Conservation (phyloP, 2,329 filamentous ascomycete species). For the Hypoxylon sp. region DNA sequence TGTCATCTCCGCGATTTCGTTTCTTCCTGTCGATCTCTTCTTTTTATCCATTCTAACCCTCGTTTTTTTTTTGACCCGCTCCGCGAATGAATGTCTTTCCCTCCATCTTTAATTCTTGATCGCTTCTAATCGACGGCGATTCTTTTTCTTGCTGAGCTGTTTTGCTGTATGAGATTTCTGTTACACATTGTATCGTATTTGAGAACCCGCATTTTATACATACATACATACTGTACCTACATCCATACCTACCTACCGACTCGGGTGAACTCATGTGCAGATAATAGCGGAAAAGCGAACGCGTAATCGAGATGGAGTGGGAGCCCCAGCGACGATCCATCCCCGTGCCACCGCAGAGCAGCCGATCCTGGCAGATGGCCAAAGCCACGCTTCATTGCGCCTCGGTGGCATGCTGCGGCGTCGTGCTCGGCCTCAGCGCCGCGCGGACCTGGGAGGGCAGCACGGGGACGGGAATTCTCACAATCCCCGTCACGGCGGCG, state of each 20-base stretch:
- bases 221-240: too few species aligned
- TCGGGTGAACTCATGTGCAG: neutral
- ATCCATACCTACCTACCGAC: too few species aligned
- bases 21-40: conserved; percentile 20
- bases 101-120: too few species aligned
- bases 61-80: too few species aligned
- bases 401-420: conserved; percentile 22
- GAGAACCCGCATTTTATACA: neutral
- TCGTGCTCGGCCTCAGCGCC: conserved; percentile 26
- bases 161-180: conserved; percentile 1
- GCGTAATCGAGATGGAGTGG: conserved; percentile 7
- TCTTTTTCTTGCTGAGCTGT: neutral
- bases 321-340: conserved; percentile 16
- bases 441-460: conserved; percentile 14
- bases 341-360: conserved; percentile 11
- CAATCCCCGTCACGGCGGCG: conserved; percentile 15
- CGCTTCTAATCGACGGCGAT: too few species aligned
- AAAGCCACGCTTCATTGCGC: conserved; percentile 22
- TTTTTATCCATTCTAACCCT: too few species aligned
- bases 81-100: too few species aligned
- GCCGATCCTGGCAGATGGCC: conserved; percentile 21
- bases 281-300: too few species aligned
- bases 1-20: conserved; percentile 14
- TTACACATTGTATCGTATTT: too few species aligned
- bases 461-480: conserved; percentile 16